These are phyloP conservation scores for Curvularia eragrostidis DNA, from an alignment of 2,329 filamentous ascomycete genomes.

Conservation along the genomic window DNA sequence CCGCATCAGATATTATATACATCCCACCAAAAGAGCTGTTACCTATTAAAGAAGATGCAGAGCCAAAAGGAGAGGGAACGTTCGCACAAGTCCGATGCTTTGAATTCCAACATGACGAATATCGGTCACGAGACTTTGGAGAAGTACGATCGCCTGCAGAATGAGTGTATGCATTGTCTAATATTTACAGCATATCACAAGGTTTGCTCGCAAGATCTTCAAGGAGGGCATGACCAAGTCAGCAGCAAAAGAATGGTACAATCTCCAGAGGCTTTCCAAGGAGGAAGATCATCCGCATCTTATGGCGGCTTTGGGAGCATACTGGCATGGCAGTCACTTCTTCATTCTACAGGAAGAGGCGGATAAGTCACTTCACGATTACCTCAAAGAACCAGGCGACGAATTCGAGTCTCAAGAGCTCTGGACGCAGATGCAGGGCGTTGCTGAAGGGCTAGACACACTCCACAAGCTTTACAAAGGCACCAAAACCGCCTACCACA, in stretches of 20 bases:
- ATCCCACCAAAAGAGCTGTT: slow-evolving; percentile 12
- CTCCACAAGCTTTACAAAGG: slow-evolving; percentile 18
- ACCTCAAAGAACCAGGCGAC: slow-evolving; percentile 15
- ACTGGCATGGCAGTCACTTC: slow-evolving; percentile 18
- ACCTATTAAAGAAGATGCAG: slow-evolving; percentile 16
- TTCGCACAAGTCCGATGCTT: slow-evolving; percentile 21
- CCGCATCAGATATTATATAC: slow-evolving; percentile 10
- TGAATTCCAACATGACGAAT: slow-evolving; percentile 20
- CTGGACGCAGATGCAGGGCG: slow-evolving; percentile 21
- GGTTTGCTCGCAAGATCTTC: slow-evolving; percentile 23
- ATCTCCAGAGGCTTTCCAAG: slow-evolving; percentile 19
- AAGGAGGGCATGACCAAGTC: slow-evolving; percentile 12
- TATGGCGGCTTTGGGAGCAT: slow-evolving; percentile 20
- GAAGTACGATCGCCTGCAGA: slow-evolving; percentile 8
- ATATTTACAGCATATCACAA: slow-evolving; percentile 16
- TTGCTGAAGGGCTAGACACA: slow-evolving; percentile 16
- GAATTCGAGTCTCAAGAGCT: slow-evolving; percentile 19
- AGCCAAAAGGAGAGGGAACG: slow-evolving; percentile 13
- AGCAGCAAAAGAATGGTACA: slow-evolving; percentile 19
- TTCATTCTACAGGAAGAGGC: slow-evolving; percentile 21
- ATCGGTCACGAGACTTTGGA: slow-evolving; percentile 17
- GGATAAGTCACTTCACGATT: slow-evolving; percentile 18
- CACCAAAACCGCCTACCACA: slow-evolving; percentile 22
- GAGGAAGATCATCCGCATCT: slow-evolving; percentile 17
- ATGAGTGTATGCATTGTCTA: not conserved